Conservation (phyloP, 2,329 filamentous ascomycete species). For the Penicillium sp. region DNA sequence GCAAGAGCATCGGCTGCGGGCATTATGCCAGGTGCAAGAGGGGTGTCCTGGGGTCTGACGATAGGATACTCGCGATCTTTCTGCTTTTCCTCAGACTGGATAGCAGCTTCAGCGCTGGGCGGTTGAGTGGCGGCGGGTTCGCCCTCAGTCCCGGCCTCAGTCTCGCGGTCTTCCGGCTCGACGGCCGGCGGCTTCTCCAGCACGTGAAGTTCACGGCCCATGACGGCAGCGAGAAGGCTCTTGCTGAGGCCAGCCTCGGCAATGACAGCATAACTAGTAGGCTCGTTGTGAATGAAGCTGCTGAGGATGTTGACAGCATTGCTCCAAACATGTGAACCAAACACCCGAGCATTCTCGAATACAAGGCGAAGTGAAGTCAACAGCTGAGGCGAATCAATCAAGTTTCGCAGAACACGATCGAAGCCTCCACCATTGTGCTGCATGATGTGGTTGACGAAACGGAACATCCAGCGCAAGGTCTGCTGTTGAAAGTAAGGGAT, state of each 20-base stretch:
- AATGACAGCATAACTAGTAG: slow-evolving; percentile 93
- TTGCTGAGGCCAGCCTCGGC: slow-evolving; percentile 89
- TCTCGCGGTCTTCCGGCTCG: slow-evolving; percentile 18
- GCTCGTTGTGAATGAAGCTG: slow-evolving; percentile 97
- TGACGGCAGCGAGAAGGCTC: slow-evolving; percentile 80
- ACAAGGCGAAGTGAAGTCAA: slow-evolving; percentile 76
- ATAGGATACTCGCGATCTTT: slow-evolving; percentile 31
- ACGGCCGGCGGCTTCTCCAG: slow-evolving; percentile 32
- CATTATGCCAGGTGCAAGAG: slow-evolving; percentile 68
- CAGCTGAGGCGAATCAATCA: slow-evolving; percentile 88
- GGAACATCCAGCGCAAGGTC: slow-evolving; percentile 87
- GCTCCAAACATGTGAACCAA: slow-evolving; percentile 93
- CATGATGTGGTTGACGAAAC: slow-evolving; percentile 96
- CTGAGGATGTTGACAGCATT: slow-evolving; percentile 87
- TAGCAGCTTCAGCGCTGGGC: slow-evolving; percentile 33
- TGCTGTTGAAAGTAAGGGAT: slow-evolving; percentile 93
- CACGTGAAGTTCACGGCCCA: slow-evolving; percentile 41
- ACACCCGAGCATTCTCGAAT: slow-evolving; percentile 73
- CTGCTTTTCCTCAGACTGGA: slow-evolving; percentile 19
- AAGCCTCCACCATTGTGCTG: slow-evolving; percentile 76
- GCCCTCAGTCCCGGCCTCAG: slow-evolving; percentile 33
- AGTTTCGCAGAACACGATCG: slow-evolving; percentile 82
- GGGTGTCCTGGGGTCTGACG: slow-evolving; percentile 28
- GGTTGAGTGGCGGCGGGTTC: slow-evolving; percentile 38
- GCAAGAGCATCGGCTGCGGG: slow-evolving; percentile 86